A percentile compares a stretch with the other conserved stretches of the same genome.
Conservation (phyloP, 2,329 filamentous ascomycete genomes). For the Chrysoporthe austroafricana region DNA sequence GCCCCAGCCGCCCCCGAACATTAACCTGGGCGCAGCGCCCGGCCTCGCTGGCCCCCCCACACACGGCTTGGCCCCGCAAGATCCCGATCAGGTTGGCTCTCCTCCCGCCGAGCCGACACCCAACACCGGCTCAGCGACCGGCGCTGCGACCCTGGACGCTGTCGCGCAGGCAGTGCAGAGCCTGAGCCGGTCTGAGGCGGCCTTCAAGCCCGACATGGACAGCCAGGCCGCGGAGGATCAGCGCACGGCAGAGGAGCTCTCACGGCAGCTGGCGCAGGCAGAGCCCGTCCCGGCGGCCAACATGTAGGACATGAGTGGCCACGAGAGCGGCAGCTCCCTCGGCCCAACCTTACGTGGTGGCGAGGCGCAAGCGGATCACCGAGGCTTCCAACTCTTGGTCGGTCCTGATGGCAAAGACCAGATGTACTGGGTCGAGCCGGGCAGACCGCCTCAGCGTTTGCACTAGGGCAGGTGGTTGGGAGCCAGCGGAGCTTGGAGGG, state of each 20-base stretch:
- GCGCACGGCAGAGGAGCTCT: slow-evolving; percentile 57
- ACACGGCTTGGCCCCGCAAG: slow-evolving; percentile 22
- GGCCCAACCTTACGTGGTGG: background rate
- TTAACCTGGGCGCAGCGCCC: slow-evolving; percentile 61
- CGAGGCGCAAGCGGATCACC: background rate
- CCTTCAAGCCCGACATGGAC: slow-evolving; percentile 26
- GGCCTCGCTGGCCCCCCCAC: background rate
- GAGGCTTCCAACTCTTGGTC: background rate
- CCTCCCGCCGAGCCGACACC: slow-evolving; percentile 28
- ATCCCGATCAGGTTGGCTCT: slow-evolving; percentile 18
- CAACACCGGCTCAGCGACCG: slow-evolving; percentile 34
- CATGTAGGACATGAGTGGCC: slow-evolving; percentile 37
- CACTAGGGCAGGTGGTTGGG: slow-evolving; percentile 1
- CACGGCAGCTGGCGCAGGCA: slow-evolving; percentile 52
- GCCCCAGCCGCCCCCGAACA: slow-evolving; percentile 79
- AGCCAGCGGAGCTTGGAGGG: too few species aligned
- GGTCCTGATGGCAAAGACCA: background rate
- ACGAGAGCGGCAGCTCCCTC: background rate
- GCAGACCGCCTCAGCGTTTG: background rate
- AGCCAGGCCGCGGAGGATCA: slow-evolving; percentile 46
- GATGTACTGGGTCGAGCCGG: slow-evolving; percentile 1
- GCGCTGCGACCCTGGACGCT: slow-evolving; percentile 49
- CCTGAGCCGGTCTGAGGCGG: slow-evolving; percentile 22
- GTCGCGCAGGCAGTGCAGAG: slow-evolving; percentile 52
- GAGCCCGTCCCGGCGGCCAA: slow-evolving; percentile 41